These are phyloP conservation scores for Botrytis hyacinthi DNA, from an alignment of 2,329 filamentous ascomycete genomes.

Conservation along the genomic window DNA sequence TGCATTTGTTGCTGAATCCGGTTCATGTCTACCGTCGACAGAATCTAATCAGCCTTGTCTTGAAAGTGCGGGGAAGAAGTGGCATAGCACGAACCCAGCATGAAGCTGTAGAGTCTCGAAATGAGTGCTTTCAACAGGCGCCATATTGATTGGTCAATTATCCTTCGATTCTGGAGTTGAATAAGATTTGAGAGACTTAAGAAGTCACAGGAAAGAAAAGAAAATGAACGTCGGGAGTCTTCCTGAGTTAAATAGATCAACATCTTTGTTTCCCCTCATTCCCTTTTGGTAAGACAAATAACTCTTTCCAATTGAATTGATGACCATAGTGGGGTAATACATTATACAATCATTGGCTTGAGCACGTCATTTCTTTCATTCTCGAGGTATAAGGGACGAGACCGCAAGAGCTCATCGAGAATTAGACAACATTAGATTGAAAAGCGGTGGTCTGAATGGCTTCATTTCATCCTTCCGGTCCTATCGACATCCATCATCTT, in stretches of 20 bases:
- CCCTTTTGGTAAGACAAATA: background rate
- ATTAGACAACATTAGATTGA: background rate
- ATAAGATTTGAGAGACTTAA: too few relatives aligned
- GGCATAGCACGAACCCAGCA: constrained; percentile 60
- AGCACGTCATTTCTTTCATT: constrained; percentile 8
- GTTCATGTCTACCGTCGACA: constrained; percentile 60
- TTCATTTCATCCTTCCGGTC: background rate
- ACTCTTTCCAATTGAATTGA: background rate
- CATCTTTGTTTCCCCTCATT: constrained; percentile 9
- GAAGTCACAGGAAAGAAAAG: too few relatives aligned
- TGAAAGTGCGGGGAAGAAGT: constrained; percentile 22
- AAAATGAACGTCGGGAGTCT: background rate
- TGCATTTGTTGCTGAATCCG: constrained; percentile 78
- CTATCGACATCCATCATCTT: background rate
- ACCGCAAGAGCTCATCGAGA: background rate
- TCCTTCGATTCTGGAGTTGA: background rate
- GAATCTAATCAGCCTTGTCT: constrained; percentile 23
- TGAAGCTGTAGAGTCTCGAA: constrained; percentile 87
- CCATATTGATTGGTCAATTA: constrained; percentile 1
- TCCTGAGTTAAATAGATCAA: background rate
- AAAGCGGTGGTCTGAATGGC: background rate
- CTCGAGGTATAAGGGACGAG: background rate
- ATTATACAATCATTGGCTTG: background rate
- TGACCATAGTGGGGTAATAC: constrained; percentile 2
- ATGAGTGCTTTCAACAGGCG: constrained; percentile 48